phyloP scores from a whole-genome alignment of 495 filamentous ascomycete species.

The Penicillium salamii region DNA sequence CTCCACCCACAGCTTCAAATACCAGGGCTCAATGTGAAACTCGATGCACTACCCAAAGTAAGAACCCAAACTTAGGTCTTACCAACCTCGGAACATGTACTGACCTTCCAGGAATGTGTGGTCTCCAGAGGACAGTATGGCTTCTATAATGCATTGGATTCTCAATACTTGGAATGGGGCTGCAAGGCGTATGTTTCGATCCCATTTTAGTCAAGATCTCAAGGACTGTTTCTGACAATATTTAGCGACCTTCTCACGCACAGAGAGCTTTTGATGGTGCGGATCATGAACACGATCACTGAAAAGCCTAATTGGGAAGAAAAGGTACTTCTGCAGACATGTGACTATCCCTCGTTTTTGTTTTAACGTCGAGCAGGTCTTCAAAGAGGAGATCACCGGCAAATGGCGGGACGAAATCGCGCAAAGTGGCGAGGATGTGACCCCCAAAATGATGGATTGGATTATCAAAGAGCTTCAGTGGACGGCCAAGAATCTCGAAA shows the following conservation, averaged over 20 bases:
- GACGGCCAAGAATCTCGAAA: constrained; percentile 31
- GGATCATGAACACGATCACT: constrained; percentile 37
- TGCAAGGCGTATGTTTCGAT: neutral
- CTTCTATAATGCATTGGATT: neutral
- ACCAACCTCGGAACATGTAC: neutral
- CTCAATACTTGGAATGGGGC: neutral
- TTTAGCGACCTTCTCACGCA: neutral
- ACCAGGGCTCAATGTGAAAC: neutral
- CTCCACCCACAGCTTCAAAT: neutral
- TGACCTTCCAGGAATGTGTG: neutral
- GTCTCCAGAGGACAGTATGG: neutral
- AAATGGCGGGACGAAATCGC: constrained; percentile 40
- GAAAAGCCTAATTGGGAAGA: constrained; percentile 48
- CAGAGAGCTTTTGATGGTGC: constrained; percentile 25
- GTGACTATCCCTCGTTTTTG: neutral
- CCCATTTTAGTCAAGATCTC: neutral
- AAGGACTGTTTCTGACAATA: neutral
- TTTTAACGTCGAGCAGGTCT: constrained; percentile 19
- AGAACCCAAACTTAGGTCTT: neutral
- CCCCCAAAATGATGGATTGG: constrained; percentile 48
- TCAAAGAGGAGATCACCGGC: constrained; percentile 39
- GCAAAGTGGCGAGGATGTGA: constrained; percentile 28
- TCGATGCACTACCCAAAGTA: neutral
- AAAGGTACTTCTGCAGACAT: constrained; percentile 29
- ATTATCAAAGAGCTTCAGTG: constrained; percentile 51